Evolutionary conservation across 2,329 filamentous ascomycete genomes (phyloP).

Genomic region (Seiridium unicorne): DNA sequence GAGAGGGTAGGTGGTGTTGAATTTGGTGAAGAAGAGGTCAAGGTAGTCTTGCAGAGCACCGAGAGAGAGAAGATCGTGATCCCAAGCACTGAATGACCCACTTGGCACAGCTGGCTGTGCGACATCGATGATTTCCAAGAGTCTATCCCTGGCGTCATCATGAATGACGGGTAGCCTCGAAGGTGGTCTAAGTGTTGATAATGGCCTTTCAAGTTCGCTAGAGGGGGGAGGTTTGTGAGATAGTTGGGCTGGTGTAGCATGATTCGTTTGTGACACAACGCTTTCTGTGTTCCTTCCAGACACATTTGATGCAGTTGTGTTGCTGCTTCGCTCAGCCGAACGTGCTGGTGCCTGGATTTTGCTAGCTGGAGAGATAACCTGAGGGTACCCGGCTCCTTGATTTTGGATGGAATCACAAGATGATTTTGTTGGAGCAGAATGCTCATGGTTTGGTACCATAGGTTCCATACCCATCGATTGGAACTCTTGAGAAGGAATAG

Average conservation of each 20-base stretch:
- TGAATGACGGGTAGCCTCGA: slow-evolving; percentile 31
- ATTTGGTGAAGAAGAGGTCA: slow-evolving; percentile 59
- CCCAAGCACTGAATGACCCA: slow-evolving; percentile 40
- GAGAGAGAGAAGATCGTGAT: slow-evolving; percentile 50
- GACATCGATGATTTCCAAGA: slow-evolving; percentile 50
- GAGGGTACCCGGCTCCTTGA: background rate
- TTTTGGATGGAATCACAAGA: too few species aligned
- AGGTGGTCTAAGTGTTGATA: slow-evolving; percentile 20
- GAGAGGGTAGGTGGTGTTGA: slow-evolving; percentile 60
- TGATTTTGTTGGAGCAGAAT: too few species aligned
- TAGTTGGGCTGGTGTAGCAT: background rate
- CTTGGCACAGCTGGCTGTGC: slow-evolving; percentile 47
- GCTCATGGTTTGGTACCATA: background rate
- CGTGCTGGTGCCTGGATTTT: too few species aligned
- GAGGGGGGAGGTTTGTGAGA: background rate
- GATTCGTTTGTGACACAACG: background rate
- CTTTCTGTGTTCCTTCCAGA: background rate
- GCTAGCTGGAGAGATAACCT: background rate
- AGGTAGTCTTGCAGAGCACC: slow-evolving; percentile 52
- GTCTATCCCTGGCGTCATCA: slow-evolving; percentile 34
- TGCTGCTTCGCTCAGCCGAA: too few species aligned
- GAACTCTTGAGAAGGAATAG: background rate
- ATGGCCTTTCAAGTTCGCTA: slow-evolving; percentile 25
- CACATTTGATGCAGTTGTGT: background rate
- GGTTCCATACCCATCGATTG: background rate